Base-by-base conservation (phyloP, 192 early-diverging fungal genomes). In the Coemansia interrupta region DNA sequence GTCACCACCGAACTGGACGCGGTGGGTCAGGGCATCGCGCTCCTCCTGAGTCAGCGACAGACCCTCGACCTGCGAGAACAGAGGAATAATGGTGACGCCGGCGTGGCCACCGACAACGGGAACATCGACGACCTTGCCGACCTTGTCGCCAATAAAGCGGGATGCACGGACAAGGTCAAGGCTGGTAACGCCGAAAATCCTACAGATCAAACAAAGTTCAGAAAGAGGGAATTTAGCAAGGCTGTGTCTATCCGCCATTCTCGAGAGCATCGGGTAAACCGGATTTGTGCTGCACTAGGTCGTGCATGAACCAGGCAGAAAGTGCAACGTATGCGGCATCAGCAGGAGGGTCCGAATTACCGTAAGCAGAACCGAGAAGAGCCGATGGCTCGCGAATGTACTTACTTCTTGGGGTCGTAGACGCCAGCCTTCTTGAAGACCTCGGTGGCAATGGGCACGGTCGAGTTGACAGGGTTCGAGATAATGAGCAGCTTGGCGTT, bases 1-100 rank as follows among this genome's bases (percentile, higher is more conserved):
- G 69, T 99, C 97, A 63, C 97, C 97, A 71, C 95, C 97, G 68
- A 89, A 99, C 83, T 99, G 97, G 63, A 99, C 95, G 53, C 97
- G 91, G 83, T 99, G 63, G 60, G 95, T 97, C 57, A 99, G 82
- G 17, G 83, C 83, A 54, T 93, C 91, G 61, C 91, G 81, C 83
- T 97, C 87, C 61, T 93, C 92, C 66, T 92, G 77, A 68, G 85
- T 81, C 64, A 94, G 91, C 45, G 75, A 63, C 12, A 89, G 72
- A 59, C 73, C 59, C 55, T 82, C 73, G 32, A 80, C 74, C 84
- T 94, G 87, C 65, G 88, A 91, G 70, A 99, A 89, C 36, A 99
- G 78, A 24, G 97, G 97, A 45, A 97, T 84, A 68, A 99, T 99
- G 76, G 97, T 97, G 57, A 93, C 84, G 42, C 97, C 97, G 61